Evolutionary conservation across 1,284 basidiomycete genomes (phyloP).

Genomic region (Mycena sp.): DNA sequence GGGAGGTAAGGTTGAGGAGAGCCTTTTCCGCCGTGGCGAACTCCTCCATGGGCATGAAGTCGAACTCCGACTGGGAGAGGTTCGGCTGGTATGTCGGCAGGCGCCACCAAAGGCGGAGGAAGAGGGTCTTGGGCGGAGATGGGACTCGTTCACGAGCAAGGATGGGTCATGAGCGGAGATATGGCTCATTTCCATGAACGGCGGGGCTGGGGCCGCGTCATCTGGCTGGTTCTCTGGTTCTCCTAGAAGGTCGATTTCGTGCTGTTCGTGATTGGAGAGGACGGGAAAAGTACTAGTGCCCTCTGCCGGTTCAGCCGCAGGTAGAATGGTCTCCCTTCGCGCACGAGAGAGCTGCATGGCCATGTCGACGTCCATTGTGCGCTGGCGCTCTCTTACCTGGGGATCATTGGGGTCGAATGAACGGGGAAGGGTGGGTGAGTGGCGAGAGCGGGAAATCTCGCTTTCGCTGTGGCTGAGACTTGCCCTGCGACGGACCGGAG

Average conservation of each 20-base stretch:
- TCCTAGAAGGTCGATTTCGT: slow-evolving; percentile 51
- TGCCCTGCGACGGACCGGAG: slow-evolving; percentile 49
- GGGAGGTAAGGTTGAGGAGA: slow-evolving; percentile 59
- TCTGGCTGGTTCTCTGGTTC: slow-evolving; percentile 32
- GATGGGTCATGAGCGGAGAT: slow-evolving; percentile 54
- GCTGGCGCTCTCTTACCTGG: slow-evolving; percentile 77
- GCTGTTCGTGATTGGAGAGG: slow-evolving; percentile 57
- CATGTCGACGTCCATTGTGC: slow-evolving; percentile 88
- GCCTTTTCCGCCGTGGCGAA: slow-evolving; percentile 81
- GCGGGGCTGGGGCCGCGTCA: slow-evolving; percentile 12
- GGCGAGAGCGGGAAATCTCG: slow-evolving; percentile 57
- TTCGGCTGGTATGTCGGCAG: slow-evolving; percentile 73
- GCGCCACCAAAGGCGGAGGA: slow-evolving; percentile 47
- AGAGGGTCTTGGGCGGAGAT: slow-evolving; percentile 37
- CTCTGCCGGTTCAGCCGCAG: slow-evolving; percentile 40
- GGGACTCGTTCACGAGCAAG: slow-evolving; percentile 47
- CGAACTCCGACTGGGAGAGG: slow-evolving; percentile 64
- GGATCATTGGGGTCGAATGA: slow-evolving; percentile 75
- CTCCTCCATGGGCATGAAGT: slow-evolving; percentile 84
- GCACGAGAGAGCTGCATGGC: slow-evolving; percentile 83
- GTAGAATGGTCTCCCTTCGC: slow-evolving; percentile 65
- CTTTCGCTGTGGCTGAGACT: slow-evolving; percentile 55
- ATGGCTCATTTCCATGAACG: slow-evolving; percentile 26
- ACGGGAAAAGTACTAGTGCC: slow-evolving; percentile 41
- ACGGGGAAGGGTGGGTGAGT: slow-evolving; percentile 71